phyloP scores from a whole-genome alignment of 208 protist genomes.

The Leishmania major region DNA sequence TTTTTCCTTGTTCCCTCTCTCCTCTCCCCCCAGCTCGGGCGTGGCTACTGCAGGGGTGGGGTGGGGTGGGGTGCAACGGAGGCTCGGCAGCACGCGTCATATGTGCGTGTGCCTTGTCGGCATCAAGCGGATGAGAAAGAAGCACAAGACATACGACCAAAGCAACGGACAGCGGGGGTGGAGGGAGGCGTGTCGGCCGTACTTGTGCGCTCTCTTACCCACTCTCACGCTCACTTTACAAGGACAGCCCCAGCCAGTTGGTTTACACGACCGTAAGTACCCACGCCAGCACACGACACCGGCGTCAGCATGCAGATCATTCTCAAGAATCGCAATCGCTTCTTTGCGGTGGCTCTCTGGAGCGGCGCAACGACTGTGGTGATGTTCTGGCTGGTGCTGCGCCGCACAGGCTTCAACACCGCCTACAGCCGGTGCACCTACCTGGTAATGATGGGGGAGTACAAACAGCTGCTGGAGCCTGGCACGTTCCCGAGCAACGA shows the following conservation, averaged over 20 bases:
- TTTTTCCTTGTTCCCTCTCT: not conserved
- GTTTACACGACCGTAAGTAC: not conserved
- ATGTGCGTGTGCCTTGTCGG: not conserved
- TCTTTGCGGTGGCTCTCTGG: slow-evolving; percentile 64
- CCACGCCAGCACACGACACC: not conserved
- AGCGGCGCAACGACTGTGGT: slow-evolving; percentile 62
- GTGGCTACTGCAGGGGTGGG: not conserved
- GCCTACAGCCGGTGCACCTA: slow-evolving; percentile 78
- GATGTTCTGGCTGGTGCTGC: slow-evolving; percentile 82
- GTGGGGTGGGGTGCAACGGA: not conserved
- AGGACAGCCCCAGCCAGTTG: not conserved
- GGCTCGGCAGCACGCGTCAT: not conserved
- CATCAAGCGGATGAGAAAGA: not conserved
- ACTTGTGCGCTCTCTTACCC: not conserved
- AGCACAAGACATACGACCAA: too few species aligned
- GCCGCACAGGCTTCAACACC: slow-evolving; percentile 84
- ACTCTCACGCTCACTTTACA: not conserved
- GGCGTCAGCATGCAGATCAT: slow-evolving; percentile 57
- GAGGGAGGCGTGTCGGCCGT: too few species aligned
- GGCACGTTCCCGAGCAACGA: slow-evolving; percentile 77
- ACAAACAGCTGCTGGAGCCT: slow-evolving; percentile 75
- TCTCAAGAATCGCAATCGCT: slow-evolving; percentile 68
- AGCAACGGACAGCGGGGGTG: not conserved
- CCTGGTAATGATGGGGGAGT: slow-evolving; percentile 85
- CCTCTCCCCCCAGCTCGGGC: not conserved